These are phyloP conservation scores for Ophiostoma perfectum DNA, from an alignment of 2,329 filamentous ascomycete species.

Conservation along the genomic window DNA sequence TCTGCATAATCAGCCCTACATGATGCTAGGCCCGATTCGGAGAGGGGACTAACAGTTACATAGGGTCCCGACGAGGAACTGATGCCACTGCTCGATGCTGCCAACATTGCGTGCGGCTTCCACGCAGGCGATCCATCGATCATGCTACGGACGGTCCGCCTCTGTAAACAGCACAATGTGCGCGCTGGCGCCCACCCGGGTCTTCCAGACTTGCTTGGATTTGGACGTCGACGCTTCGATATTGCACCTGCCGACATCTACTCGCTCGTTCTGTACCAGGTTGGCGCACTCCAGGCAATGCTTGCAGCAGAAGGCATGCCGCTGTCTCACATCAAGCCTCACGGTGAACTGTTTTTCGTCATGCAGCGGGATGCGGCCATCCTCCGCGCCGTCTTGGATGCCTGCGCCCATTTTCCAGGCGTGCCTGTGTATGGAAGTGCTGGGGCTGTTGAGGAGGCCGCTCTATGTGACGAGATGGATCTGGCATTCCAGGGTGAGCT, in stretches of 20 bases:
- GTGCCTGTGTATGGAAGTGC: conserved; percentile 12
- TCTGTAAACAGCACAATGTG: conserved; percentile 53
- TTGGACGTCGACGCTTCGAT: conserved; percentile 58
- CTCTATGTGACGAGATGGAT: conserved; percentile 29
- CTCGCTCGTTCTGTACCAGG: conserved; percentile 56
- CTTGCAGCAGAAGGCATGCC: conserved; percentile 51
- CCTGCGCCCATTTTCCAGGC: conserved; percentile 10
- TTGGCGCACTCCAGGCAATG: conserved; percentile 57
- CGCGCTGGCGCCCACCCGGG: conserved; percentile 59
- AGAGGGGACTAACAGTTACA: conserved; percentile 23
- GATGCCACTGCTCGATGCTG: conserved; percentile 55
- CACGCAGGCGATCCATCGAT: conserved; percentile 58
- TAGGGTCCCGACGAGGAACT: conserved; percentile 53
- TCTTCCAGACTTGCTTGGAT: conserved; percentile 59
- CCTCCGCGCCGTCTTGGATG: conserved; percentile 14
- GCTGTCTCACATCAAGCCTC: conserved; percentile 59
- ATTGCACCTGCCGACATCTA: conserved; percentile 52
- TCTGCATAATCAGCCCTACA: not conserved
- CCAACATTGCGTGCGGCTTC: conserved; percentile 56
- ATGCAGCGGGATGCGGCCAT: conserved; percentile 16
- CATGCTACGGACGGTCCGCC: conserved; percentile 55
- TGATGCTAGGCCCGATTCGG: not conserved
- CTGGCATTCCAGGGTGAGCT: conserved; percentile 27
- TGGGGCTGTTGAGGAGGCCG: conserved; percentile 7
- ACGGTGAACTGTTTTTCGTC: conserved; percentile 34